Evolutionary conservation across 352 stramenopile genomes (phyloP).

Genomic region (Globisporangium camurandrum): DNA sequence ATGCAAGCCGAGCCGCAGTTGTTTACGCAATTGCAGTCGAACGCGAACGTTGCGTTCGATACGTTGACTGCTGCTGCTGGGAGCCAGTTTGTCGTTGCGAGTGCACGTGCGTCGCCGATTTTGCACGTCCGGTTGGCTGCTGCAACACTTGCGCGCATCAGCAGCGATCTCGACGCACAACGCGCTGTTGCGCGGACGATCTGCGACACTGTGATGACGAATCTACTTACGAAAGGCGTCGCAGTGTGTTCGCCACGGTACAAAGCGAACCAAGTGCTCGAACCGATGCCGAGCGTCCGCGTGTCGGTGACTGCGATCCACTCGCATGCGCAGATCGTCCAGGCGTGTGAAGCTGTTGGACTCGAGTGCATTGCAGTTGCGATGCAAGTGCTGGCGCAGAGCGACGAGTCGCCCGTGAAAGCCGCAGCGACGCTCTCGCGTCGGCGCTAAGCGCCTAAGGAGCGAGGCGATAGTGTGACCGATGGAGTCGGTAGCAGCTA

Average conservation of each 20-base stretch:
- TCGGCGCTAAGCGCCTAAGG: too few relatives aligned
- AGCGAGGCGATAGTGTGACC: too few relatives aligned
- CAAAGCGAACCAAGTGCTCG: constrained; percentile 51
- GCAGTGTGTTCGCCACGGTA: constrained; percentile 69
- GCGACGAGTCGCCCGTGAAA: neutral
- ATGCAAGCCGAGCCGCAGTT: constrained; percentile 73
- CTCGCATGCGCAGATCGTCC: constrained; percentile 41
- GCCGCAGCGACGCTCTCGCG: too few relatives aligned
- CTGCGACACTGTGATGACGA: constrained; percentile 58
- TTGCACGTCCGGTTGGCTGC: constrained; percentile 54
- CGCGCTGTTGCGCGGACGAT: constrained; percentile 42
- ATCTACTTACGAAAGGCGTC: constrained; percentile 50
- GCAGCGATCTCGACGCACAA: constrained; percentile 44
- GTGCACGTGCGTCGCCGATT: constrained; percentile 56
- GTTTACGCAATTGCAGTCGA: constrained; percentile 59
- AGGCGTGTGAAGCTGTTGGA: constrained; percentile 47
- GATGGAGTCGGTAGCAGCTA: too few relatives aligned
- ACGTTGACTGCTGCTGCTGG: constrained; percentile 29
- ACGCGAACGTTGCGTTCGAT: constrained; percentile 53
- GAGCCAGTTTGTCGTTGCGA: constrained; percentile 43
- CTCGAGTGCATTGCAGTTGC: constrained; percentile 45
- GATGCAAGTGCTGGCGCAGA: constrained; percentile 29
- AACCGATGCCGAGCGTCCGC: constrained; percentile 65
- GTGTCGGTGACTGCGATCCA: constrained; percentile 71
- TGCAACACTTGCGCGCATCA: constrained; percentile 27